Evolutionary conservation across 768 basidiomycete genomes (phyloP), one percentile per base, ranked within the genome.

Genomic region (Termitomyces sp.): DNA sequence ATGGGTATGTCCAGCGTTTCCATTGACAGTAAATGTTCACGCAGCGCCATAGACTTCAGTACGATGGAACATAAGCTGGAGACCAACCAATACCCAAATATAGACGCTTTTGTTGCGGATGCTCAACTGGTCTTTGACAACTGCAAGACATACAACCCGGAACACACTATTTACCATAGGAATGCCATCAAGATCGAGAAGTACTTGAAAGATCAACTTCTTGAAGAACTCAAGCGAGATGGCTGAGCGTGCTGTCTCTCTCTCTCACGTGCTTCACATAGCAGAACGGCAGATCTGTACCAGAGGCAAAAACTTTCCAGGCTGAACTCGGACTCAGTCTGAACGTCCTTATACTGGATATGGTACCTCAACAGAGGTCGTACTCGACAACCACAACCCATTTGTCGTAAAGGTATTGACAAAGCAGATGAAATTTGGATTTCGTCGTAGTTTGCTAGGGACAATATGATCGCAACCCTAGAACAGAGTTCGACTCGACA

Each of bases 11-110:
- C 32, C 36, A 48, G 40, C 32, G 58, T 11, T 48, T 59, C 58
- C 14, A 61, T 51, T 57, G 34, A 25, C 57, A 29, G 45, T 42
- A 42, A 38, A 56, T 51, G 11, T 36, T 57, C 15, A 57, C 36
- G 34, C 20, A 20, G 15, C 31, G n/a, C 38, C 14, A n/a, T 59
- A 97, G 94, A 98, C 73, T 84, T 98, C 67, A 76, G 79, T 59
- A 94, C 92, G 2, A 96, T 98, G 85, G 85, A 89, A 66, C 81
- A 88, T 70, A 98, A 94, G 73, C 83, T 98, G n/a, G 88, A 93
- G 40, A 85, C 81, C n/a, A 90, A 90, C 70, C 86, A 91, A 69
- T 98, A 98, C 72, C 72, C 79, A 11, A 79, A 81, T n/a, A 75
- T 95, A 55, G 87, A 88, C 53, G 76, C 79, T 37, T 96, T 98